Evolutionary conservation across 2,329 filamentous ascomycete genomes (phyloP).

Genomic region (Pseudovirgaria hyperparasitica): DNA sequence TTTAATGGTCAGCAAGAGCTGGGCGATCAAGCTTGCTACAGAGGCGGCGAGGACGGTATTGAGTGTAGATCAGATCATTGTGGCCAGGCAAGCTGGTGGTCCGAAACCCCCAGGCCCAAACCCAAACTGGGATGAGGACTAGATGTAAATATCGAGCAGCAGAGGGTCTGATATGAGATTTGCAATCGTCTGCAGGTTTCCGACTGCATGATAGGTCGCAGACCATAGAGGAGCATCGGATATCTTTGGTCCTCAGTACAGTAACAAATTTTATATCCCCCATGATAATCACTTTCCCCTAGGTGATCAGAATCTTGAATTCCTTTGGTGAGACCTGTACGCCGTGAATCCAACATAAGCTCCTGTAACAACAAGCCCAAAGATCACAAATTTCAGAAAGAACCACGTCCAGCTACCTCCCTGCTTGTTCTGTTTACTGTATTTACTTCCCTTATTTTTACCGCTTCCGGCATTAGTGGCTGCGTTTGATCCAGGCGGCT

Average conservation of each 20-base stretch:
- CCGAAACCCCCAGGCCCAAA: constrained; percentile 95
- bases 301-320: constrained; percentile 33
- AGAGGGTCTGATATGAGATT: too few species aligned
- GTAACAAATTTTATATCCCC: too few species aligned
- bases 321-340: constrained; percentile 52
- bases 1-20: constrained; percentile 80
- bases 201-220: too few species aligned
- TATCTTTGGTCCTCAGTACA: neutral
- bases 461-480: constrained; percentile 8
- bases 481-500: constrained; percentile 25
- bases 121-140: constrained; percentile 62
- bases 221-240: neutral
- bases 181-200: too few species aligned
- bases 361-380: constrained; percentile 56
- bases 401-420: constrained; percentile 54
- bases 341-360: constrained; percentile 77
- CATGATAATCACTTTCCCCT: constrained; percentile 3
- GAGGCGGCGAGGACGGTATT: constrained; percentile 89
- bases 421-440: constrained; percentile 33
- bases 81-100: constrained; percentile 90
- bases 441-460: constrained; percentile 15
- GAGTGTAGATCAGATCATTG: constrained; percentile 97
- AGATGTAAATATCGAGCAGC: too few species aligned
- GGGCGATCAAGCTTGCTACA: constrained; percentile 94
- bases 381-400: constrained; percentile 71